A percentile compares a stretch with the other conserved stretches of the same genome.
Conservation (phyloP, 2,329 filamentous ascomycete genomes). For the Alternaria ethzedia region DNA sequence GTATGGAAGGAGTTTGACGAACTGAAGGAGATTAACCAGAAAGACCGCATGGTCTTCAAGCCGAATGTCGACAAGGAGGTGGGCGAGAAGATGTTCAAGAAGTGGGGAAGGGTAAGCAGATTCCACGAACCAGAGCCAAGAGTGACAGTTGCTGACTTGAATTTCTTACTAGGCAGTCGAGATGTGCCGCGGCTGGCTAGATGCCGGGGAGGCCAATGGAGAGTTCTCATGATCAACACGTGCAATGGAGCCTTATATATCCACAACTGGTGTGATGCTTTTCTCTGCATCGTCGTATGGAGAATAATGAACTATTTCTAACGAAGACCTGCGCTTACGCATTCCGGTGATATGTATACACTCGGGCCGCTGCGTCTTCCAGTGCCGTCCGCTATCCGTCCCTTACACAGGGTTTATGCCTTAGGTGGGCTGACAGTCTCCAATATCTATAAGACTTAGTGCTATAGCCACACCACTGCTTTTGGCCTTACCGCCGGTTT, state of each 20-base stretch:
- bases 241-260: constrained; percentile 33
- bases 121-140: background rate
- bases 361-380: constrained; percentile 6
- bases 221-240: constrained; percentile 35
- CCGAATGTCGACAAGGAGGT: constrained; percentile 67
- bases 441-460: background rate
- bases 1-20: constrained; percentile 80
- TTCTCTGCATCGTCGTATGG: background rate
- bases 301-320: background rate
- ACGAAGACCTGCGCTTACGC: background rate
- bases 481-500: background rate
- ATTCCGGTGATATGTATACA: background rate
- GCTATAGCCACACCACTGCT: background rate
- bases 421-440: background rate
- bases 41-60: constrained; percentile 72
- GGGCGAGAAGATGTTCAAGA: constrained; percentile 68
- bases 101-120: constrained; percentile 66
- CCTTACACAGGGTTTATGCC: background rate
- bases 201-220: constrained; percentile 49
- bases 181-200: constrained; percentile 77
- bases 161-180: constrained; percentile 62
- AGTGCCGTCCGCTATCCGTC: background rate
- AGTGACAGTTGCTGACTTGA: constrained; percentile 9
- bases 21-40: constrained; percentile 73
- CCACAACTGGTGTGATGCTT: constrained; percentile 28